Base-by-base conservation (phyloP, 129 eudicot species). In the Tanacetum coccineum region DNA sequence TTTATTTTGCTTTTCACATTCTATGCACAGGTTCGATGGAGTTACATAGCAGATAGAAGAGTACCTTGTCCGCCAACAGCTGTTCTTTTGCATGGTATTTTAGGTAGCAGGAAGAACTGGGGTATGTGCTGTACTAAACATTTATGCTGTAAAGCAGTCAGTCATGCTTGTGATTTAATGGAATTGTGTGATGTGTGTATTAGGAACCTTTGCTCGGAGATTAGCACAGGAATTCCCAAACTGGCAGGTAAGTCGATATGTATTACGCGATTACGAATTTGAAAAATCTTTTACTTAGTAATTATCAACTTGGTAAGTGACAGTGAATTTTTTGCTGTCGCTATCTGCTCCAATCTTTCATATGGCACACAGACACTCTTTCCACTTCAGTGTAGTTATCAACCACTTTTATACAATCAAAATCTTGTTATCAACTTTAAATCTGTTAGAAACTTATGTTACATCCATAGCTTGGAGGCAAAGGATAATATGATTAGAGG, bases 21-120 rank as follows among this genome's bases (percentile, higher is more conserved):
- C 70, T 76, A 66, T 54, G 40, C 39, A 20, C 85, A 89, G 97
- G 98, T 87, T 67, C 81, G 83, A 69, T 91, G 98, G 98, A 91
- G 95, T 76, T 88, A 88, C 80, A 85, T 91, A 79, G 70, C 84
- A 83, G 88, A 79, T 80, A 79, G 70, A 73, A 71, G 90, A 36
- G 80, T 66, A 26, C 86, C 87, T 59, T 85, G 87, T 54, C 97
- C 96, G 51, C 96, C 97, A 40, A 91, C 97, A 50, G 96, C 97
- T 76, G 90, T 91, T 77, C 90, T 91, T 70, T 59, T 91, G 79
- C 97, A 91, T 78, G 97, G 97, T 62, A 91, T 91, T 68, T 78
- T 91, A 62, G 97, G 97, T 70, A 76, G 97, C 85, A 85, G 96
- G 87, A 91, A 91, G 81, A 91, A 91, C 69, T 91, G 98, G 98